A percentile compares a stretch with the other conserved stretches of the same genome.
Conservation (phyloP, 2,329 filamentous ascomycete species). For the Elsinoe perseae region DNA sequence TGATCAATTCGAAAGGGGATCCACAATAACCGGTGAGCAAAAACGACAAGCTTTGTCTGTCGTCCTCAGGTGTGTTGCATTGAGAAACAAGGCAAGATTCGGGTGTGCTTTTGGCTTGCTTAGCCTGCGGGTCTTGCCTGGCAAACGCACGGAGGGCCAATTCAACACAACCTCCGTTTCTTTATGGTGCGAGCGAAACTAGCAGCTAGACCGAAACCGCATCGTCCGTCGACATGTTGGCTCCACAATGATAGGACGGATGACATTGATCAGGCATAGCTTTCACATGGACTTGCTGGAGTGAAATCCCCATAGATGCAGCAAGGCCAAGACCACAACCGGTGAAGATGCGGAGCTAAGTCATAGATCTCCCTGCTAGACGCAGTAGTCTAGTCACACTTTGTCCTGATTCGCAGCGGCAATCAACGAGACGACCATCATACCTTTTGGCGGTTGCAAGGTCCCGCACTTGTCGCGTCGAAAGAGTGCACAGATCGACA, state of each 20-base stretch:
- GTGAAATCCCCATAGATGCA: not conserved
- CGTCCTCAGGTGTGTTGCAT: not conserved
- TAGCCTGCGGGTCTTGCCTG: constrained; percentile 6
- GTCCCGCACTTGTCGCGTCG: not conserved
- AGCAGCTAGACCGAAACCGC: not conserved
- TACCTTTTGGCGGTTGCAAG: constrained; percentile 4
- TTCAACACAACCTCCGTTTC: not conserved
- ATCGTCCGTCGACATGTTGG: not conserved
- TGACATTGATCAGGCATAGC: not conserved
- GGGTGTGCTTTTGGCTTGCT: constrained; percentile 12
- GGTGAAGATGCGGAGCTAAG: constrained; percentile 9
- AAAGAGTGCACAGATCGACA: constrained; percentile 1
- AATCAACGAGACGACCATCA: constrained; percentile 9
- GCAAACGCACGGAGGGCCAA: constrained; percentile 6
- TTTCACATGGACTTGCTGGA: not conserved
- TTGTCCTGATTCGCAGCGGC: constrained; percentile 5
- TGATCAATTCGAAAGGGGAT: not conserved
- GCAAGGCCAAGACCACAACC: constrained; percentile 7
- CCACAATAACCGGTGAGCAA: constrained; percentile 11
- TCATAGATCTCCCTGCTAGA: not conserved
- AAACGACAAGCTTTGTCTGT: not conserved
- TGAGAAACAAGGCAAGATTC: constrained; percentile 4
- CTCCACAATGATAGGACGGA: not conserved
- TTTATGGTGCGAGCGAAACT: not conserved
- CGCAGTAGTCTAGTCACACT: not conserved